Evolutionary conservation across 1,284 basidiomycete genomes (phyloP), one percentile per base, ranked within the genome.

Genomic region (Marasmius fiardii): DNA sequence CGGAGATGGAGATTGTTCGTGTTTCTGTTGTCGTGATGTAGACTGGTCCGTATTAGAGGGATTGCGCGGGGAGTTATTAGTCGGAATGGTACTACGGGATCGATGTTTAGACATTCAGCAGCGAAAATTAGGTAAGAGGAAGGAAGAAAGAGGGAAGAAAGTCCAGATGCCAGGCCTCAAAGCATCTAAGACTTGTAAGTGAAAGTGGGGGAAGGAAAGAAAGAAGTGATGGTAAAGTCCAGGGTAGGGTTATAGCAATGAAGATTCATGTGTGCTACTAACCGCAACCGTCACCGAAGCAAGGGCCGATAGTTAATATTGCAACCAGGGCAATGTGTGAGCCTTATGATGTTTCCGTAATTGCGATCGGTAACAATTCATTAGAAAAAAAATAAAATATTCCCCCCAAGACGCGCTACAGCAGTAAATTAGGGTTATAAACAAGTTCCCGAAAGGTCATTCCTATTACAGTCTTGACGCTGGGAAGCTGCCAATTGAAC

Each of bases 21-120:
- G 64, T 69, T 67, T 62, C 52, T 66, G 64, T 55, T 64, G 68
- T 75, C 72, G 76, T 76, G 73, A 74, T 62, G 68, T 70, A 66
- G 73, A 73, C 55, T 68, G 65, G 59, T 61, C 60, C 56, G 64
- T 55, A 52, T 71, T 63, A 31, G 68, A 60, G 37, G 66, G 63
- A 61, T 65, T 67, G 71, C 67, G 68, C 68, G 63, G 54, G 44
- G 66, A 60, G n/a, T 54, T 41, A 65, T 65, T 61, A 74, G 73
- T 73, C 71, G 69, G 69, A 55, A 65, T 69, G 58, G 73, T 73
- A 61, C 74, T 74, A 70, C 68, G 62, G 58, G 75, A 73, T 67
- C 69, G 72, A 58, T 74, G 74, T 64, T 70, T 69, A 66, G 77
- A 75, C 78, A 79, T 80, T 65, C 75, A 75, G 67, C 60, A 61